A percentile compares a stretch with the other conserved stretches of the same genome.
Conservation (phyloP, 257 asterid species). For the Solanum piurae region DNA sequence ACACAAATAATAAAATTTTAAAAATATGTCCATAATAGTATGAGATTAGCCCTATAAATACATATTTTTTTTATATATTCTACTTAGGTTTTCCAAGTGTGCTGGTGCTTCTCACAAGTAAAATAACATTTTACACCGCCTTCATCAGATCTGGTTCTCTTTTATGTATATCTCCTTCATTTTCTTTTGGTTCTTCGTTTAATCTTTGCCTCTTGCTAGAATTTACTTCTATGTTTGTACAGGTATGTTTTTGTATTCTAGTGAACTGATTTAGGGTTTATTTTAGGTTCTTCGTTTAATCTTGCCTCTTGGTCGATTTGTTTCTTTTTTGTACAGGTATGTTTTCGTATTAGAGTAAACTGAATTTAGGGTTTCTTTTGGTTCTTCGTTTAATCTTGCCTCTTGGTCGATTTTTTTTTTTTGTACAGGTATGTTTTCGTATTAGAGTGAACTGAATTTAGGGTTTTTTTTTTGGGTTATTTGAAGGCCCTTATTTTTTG, state of each 20-base stretch:
- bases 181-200: neutral
- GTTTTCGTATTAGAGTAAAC: neutral
- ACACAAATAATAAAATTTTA: too few species aligned
- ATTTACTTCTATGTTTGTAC: neutral
- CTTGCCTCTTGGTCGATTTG: neutral
- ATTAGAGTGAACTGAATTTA: neutral
- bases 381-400: neutral
- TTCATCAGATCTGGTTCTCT: neutral
- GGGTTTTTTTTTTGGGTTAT: neutral
- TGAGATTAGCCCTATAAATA: neutral
- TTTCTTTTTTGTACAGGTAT: neutral
- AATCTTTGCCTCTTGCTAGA: neutral
- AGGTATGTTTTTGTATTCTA: neutral
- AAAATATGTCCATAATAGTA: neutral
- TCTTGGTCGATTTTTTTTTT: neutral
- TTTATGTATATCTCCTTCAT: neutral
- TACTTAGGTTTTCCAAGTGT: neutral
- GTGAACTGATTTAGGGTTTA: neutral
- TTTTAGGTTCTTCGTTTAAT: neutral
- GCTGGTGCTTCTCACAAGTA: neutral
- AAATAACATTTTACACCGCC: neutral
- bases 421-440: neutral
- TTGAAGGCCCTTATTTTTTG: neutral
- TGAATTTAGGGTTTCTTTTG: neutral
- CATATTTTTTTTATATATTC: neutral